A percentile compares a stretch with the other conserved stretches of the same genome.
phyloP scores from a whole-genome alignment of 331 rosid genomes.

The Telfairia occidentalis region DNA sequence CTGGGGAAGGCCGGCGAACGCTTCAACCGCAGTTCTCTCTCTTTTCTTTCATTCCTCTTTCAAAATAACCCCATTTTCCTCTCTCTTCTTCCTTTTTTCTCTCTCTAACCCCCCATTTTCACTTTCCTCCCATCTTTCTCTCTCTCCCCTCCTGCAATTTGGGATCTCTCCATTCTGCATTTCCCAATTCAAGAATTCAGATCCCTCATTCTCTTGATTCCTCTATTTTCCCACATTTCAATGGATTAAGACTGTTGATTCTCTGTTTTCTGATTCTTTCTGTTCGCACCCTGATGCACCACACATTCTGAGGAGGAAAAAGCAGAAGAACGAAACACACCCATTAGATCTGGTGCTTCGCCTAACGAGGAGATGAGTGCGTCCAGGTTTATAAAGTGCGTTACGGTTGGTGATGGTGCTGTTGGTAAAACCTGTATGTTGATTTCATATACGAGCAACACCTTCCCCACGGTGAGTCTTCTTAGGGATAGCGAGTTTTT shows the following conservation, averaged over 20 bases:
- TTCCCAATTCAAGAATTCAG: background rate
- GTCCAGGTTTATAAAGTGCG: slow-evolving; percentile 22
- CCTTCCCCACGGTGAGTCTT: slow-evolving; percentile 17
- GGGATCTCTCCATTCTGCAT: slow-evolving; percentile 5
- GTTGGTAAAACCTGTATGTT: slow-evolving; percentile 22
- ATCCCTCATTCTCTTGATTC: background rate
- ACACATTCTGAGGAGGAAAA: background rate
- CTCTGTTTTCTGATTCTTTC: background rate
- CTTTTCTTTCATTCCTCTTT: background rate
- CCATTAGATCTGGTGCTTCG: slow-evolving; percentile 12
- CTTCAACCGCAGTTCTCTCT: slow-evolving; percentile 16
- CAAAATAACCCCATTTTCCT: background rate
- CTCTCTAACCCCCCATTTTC: background rate
- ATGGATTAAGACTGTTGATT: background rate
- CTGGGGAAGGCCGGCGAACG: slow-evolving; percentile 1
- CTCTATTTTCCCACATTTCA: background rate
- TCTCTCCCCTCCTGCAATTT: background rate
- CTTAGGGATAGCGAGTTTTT: background rate
- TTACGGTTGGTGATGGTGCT: slow-evolving; percentile 20
- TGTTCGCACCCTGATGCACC: background rate
- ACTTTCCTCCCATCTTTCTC: background rate
- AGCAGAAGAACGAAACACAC: background rate
- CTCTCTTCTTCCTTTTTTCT: background rate
- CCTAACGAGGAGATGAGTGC: slow-evolving; percentile 7
- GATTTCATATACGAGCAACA: slow-evolving; percentile 19